Base-by-base conservation (phyloP, 176 grass and related monocot species). In the Puya raimondii region DNA sequence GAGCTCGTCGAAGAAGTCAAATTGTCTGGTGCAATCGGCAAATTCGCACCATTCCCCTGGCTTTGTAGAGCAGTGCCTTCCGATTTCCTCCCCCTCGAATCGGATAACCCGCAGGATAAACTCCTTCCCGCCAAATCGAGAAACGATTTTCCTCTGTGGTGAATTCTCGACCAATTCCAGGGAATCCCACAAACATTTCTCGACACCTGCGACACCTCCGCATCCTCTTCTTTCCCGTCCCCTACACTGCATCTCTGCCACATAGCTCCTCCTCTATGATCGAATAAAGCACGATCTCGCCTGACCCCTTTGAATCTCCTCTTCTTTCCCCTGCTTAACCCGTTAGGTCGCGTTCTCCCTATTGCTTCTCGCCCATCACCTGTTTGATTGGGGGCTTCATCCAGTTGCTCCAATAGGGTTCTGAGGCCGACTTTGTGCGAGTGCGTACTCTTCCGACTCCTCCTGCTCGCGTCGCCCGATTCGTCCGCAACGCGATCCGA, bases 131-230 rank as follows among this genome's bases (percentile, higher is more conserved):
- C 86, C 78, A 77, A 80, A 81, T 92, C 88, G 74, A 97, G 79
- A 82, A 92, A 87, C 29, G 89, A 92, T 72, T 87, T 99, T 63
- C 94, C 78, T 51, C 84, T 80, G 78, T 93, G 72, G 78, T 99
- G 94, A 84, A 99, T 90, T 67, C 94, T 83, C 27, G 94, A 99
- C 94, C 94, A 99, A 78, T 90, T 99, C 94, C 89, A 99, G 4
- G 94, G 94, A 82, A 99, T 92, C 52, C 94, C 87, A 51, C 89
- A 99, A 47, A 93, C 80, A 70, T 80, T 90, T 71, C 74, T 85
- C 9, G 84, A 70, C 58, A 78, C 84, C 51, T 77, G 70, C 59
- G 77, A 75, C 71, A 54, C 61, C 23, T 92, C 84, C 61, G 58
- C 80, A 48, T 80, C 76, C 8, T 73, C 21, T 74, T 53, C 74